Evolutionary conservation across 2,329 filamentous ascomycete species (phyloP).

Genomic region (Aureobasidium sp.): DNA sequence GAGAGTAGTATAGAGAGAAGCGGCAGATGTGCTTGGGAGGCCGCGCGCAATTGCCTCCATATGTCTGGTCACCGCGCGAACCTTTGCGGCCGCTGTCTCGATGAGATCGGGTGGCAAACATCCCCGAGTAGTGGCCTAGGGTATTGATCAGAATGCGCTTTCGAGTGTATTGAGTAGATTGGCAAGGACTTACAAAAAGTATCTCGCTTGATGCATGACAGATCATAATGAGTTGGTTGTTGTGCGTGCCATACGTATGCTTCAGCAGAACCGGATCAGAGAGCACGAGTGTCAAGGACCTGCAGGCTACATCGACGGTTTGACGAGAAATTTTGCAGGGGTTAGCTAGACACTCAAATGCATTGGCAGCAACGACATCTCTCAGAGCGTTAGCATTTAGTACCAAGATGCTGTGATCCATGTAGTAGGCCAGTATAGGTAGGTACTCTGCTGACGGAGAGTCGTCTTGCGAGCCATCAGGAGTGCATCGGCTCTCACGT

Average conservation of each 20-base stretch:
- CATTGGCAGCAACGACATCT: neutral
- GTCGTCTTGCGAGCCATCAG: neutral
- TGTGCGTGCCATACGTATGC: slow-evolving; percentile 2
- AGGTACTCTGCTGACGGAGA: neutral
- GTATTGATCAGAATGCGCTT: neutral
- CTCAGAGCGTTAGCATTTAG: neutral
- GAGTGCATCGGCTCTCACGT: neutral
- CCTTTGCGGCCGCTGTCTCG: neutral
- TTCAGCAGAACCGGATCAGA: neutral
- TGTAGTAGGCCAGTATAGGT: neutral
- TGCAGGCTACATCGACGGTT: slow-evolving; percentile 1
- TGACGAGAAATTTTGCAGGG: neutral
- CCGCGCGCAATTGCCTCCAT: neutral
- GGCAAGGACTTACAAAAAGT: neutral
- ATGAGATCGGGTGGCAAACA: neutral
- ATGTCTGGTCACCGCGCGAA: neutral
- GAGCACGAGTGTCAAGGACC: neutral
- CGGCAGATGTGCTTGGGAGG: neutral
- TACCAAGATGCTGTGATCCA: neutral
- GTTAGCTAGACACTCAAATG: neutral
- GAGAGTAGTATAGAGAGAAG: neutral
- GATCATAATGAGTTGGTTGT: slow-evolving; percentile 3
- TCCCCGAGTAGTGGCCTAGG: neutral
- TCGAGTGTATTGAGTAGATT: fast-evolving
- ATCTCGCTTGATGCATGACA: neutral